Percentiles rank a stretch among this genome's conserved stretches.
Conservation (phyloP, 2,329 filamentous ascomycete species). For the Ceratocystiopsis sp. region DNA sequence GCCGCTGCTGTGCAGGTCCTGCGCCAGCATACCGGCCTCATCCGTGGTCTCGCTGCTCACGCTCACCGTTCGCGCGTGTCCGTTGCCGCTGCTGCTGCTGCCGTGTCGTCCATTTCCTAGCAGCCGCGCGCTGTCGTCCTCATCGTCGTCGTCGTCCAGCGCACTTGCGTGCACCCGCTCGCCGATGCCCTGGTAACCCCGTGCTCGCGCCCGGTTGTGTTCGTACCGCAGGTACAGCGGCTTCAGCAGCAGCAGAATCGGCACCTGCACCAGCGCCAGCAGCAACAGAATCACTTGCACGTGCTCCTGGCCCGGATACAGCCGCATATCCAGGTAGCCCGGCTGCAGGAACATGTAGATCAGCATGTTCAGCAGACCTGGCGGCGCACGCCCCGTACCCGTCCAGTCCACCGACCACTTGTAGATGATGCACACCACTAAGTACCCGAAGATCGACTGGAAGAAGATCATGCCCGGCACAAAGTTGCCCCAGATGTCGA, state of each 20-base stretch:
- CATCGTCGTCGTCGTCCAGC: constrained; percentile 68
- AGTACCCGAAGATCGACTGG: constrained; percentile 95
- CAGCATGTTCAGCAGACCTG: constrained; percentile 91
- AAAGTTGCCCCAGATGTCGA: constrained; percentile 97
- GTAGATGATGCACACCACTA: constrained; percentile 86
- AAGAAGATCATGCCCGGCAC: constrained; percentile 98
- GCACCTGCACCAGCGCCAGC: constrained; percentile 72
- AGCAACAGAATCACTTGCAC: constrained; percentile 69
- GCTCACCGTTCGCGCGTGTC: constrained; percentile 30
- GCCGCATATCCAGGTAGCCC: constrained; percentile 50
- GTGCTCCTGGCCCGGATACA: constrained; percentile 61
- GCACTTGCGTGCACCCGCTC: constrained; percentile 77
- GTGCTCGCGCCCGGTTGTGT: constrained; percentile 71
- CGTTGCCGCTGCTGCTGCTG: constrained; percentile 55
- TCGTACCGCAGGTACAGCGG: constrained; percentile 89
- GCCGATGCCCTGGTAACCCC: constrained; percentile 85
- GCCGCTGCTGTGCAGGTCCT: constrained; percentile 48
- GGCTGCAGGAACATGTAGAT: constrained; percentile 99
- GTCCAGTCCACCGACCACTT: constrained; percentile 92
- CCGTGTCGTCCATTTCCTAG: constrained; percentile 16
- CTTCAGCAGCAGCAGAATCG: constrained; percentile 83
- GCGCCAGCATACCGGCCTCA: constrained; percentile 72
- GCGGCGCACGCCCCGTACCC: constrained; percentile 48
- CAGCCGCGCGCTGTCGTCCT: constrained; percentile 14
- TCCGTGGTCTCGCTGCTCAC: constrained; percentile 49